Evolutionary conservation across 2,329 filamentous ascomycete genomes (phyloP).

Genomic region (Hypoxylon sp.): DNA sequence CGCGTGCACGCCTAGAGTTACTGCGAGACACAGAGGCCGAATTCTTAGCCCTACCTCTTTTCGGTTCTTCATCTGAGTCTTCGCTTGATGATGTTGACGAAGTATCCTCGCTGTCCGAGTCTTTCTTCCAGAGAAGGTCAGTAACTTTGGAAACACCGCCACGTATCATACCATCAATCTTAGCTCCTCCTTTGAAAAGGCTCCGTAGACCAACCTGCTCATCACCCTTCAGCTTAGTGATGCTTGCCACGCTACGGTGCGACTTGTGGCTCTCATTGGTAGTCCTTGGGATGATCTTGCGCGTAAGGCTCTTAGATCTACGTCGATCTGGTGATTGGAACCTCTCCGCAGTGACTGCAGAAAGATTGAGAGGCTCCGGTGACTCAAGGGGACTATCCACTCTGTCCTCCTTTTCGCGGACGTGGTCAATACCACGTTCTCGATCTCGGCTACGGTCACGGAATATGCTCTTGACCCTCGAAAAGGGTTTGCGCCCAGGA

Average conservation of each 20-base stretch:
- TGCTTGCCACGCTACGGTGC: slow-evolving; percentile 64
- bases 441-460: slow-evolving; percentile 64
- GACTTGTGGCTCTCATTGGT: slow-evolving; percentile 65
- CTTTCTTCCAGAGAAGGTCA: slow-evolving; percentile 71
- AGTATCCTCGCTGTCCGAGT: slow-evolving; percentile 54
- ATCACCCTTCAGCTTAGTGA: slow-evolving; percentile 60
- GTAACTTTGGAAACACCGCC: slow-evolving; percentile 70
- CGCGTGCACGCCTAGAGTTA: slow-evolving; percentile 53
- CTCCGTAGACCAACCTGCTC: slow-evolving; percentile 74
- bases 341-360: slow-evolving; percentile 51
- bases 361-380: slow-evolving; percentile 46
- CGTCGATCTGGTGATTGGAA: slow-evolving; percentile 51
- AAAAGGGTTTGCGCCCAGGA: slow-evolving; percentile 72
- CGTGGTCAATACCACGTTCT: slow-evolving; percentile 52
- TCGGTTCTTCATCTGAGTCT: slow-evolving; percentile 64
- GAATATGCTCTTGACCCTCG: slow-evolving; percentile 69
- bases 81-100: slow-evolving; percentile 62
- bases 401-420: slow-evolving; percentile 56
- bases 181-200: slow-evolving; percentile 81
- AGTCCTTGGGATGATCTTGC: slow-evolving; percentile 56
- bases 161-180: slow-evolving; percentile 78
- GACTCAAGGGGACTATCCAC: slow-evolving; percentile 51
- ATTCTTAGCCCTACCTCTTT: slow-evolving; percentile 58
- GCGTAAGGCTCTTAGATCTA: slow-evolving; percentile 58
- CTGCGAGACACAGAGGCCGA: slow-evolving; percentile 57